phyloP scores from a whole-genome alignment of 805 yeast species.

The Sugiyamaella floridensis region DNA sequence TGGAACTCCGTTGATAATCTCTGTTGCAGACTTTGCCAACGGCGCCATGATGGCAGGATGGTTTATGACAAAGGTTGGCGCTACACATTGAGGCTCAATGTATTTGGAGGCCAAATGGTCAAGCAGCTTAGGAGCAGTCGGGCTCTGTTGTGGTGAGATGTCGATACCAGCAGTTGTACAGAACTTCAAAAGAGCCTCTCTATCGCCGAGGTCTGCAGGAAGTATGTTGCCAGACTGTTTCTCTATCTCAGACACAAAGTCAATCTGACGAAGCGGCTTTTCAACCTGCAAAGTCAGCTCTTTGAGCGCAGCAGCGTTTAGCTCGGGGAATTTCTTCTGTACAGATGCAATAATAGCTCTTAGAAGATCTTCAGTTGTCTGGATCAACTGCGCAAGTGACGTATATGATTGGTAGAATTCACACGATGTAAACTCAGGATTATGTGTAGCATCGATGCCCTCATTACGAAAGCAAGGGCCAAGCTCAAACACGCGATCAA shows the following conservation, averaged over 20 bases:
- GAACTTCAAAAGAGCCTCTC: constrained; percentile 36
- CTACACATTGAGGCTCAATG: constrained; percentile 57
- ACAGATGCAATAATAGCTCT: constrained; percentile 34
- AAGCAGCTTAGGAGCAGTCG: constrained; percentile 49
- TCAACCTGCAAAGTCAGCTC: constrained; percentile 11
- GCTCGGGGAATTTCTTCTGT: constrained; percentile 3
- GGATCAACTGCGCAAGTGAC: constrained; percentile 58
- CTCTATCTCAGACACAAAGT: constrained; percentile 63
- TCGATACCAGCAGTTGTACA: constrained; percentile 34
- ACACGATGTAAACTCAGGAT: constrained; percentile 98
- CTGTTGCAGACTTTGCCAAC: constrained; percentile 58
- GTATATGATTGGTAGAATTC: constrained; percentile 95
- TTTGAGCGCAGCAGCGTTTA: constrained; percentile 10
- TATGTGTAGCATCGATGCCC: constrained; percentile 97
- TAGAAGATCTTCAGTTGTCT: constrained; percentile 54
- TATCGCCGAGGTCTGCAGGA: constrained; percentile 40
- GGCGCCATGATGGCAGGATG: constrained; percentile 88
- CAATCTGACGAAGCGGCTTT: constrained; percentile 39
- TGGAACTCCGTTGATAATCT: constrained; percentile 21
- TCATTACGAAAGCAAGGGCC: constrained; percentile 99
- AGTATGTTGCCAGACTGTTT: constrained; percentile 41
- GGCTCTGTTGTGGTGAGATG: constrained; percentile 17
- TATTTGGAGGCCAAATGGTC: constrained; percentile 55
- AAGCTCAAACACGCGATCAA: constrained; percentile 96
- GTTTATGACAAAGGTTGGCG: constrained; percentile 70